Conservation (phyloP, 2,329 filamentous ascomycete genomes). For the Dactylellina drechsleri region DNA sequence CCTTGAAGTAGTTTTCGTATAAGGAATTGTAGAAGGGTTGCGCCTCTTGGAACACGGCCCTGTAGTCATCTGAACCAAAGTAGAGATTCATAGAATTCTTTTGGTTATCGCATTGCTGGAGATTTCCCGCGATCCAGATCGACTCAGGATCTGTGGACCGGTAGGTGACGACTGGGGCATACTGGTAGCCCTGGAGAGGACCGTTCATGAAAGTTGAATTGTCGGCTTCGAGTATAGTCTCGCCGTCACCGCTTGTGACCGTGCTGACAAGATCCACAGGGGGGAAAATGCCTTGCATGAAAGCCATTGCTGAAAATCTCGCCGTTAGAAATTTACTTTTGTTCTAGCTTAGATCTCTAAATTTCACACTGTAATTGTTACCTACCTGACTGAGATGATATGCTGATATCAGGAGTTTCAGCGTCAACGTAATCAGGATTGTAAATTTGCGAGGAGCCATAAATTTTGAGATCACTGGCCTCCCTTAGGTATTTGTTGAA, state of each 20-base stretch:
- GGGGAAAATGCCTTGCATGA: slow-evolving; percentile 45
- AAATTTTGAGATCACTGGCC: slow-evolving; percentile 34
- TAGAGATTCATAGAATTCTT: slow-evolving; percentile 20
- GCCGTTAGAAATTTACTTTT: slow-evolving; percentile 9
- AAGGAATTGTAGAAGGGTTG: slow-evolving; percentile 21
- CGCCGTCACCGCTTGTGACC: slow-evolving; percentile 10
- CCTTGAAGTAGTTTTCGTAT: slow-evolving; percentile 38
- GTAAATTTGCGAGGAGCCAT: slow-evolving; percentile 44
- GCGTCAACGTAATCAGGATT: slow-evolving; percentile 29
- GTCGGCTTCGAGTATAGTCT: slow-evolving; percentile 8
- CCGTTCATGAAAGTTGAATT: slow-evolving; percentile 49
- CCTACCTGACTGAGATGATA: slow-evolving; percentile 48
- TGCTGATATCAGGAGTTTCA: slow-evolving; percentile 25
- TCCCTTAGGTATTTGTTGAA: slow-evolving; percentile 46
- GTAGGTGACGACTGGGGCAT: slow-evolving; percentile 39
- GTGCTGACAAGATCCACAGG: slow-evolving; percentile 25
- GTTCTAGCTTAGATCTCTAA: neutral
- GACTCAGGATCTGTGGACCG: slow-evolving; percentile 32
- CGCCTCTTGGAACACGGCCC: slow-evolving; percentile 15
- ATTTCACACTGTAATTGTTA: neutral
- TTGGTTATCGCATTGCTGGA: slow-evolving; percentile 33
- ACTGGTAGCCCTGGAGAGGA: slow-evolving; percentile 46
- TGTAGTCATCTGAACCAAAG: slow-evolving; percentile 35
- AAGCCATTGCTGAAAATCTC: slow-evolving; percentile 36
- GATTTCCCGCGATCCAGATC: slow-evolving; percentile 24